Conservation (phyloP, 179 eudicot species). For the Spergularia azorica region DNA sequence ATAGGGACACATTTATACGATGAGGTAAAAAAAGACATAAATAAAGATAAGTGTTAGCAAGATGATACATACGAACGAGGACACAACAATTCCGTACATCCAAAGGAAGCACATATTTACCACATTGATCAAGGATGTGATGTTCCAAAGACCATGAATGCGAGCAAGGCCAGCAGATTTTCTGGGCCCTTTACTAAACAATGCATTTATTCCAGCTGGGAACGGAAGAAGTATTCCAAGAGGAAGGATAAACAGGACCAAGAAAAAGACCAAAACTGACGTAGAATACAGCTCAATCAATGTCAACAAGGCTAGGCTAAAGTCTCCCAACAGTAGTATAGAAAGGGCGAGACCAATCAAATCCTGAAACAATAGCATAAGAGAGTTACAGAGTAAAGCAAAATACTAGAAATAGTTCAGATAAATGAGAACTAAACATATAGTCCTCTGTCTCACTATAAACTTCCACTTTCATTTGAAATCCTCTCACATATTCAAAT, state of each 20-base stretch:
- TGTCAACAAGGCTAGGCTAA: conserved; percentile 77
- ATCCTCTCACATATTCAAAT: too few relatives aligned
- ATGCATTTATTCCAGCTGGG: conserved; percentile 91
- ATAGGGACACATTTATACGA: not conserved
- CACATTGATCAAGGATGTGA: conserved; percentile 79
- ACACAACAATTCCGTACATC: not conserved
- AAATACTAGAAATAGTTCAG: not conserved
- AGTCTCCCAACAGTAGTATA: conserved; percentile 77
- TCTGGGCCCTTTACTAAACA: conserved; percentile 80
- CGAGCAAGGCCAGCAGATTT: conserved; percentile 88
- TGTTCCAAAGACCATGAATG: conserved; percentile 90
- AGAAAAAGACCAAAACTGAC: conserved; percentile 61
- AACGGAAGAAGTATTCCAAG: conserved; percentile 88
- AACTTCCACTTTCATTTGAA: too few relatives aligned
- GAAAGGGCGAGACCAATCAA: conserved; percentile 87
- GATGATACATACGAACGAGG: not conserved
- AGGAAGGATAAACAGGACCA: conserved; percentile 77
- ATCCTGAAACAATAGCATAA: conserved; percentile 58
- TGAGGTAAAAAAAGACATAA: not conserved
- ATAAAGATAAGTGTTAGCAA: not conserved
- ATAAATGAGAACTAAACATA: not conserved
- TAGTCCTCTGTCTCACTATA: too few relatives aligned
- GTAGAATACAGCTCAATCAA: conserved; percentile 87
- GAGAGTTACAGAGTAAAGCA: conserved; percentile 1
- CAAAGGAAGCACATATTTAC: conserved; percentile 49